Base-by-base conservation (phyloP, 2,329 filamentous ascomycete species). In the Neoascochyta sp. region DNA sequence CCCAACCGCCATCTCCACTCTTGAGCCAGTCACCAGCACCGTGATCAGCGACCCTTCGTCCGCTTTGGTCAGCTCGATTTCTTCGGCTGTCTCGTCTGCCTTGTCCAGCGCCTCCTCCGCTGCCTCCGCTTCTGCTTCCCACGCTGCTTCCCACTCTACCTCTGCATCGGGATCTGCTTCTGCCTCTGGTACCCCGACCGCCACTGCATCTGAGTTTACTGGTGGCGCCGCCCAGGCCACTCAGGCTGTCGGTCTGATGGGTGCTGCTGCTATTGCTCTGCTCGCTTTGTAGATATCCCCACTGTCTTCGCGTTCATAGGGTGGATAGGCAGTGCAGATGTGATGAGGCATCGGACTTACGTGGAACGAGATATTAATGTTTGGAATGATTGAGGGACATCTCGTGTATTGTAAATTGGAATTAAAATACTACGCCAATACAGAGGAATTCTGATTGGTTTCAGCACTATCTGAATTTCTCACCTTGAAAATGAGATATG, bases 261-360 rank as follows among this genome's bases (percentile, higher is more conserved):
- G 55, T 39, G 57, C 55, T 33, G 59, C 57, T 27, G 57, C 54
- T 16, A 29, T 62, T 32, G 59, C 57, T 32, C 39, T 62, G 41
- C 36, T 62, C 22, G 58, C 52, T 34, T 53, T 62, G 55, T 62
- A 62, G 42, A 51, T 36, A 29, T 13, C 16, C 11, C n/a, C n/a
- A n/a, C n/a, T n/a, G n/a, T n/a, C n/a, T n/a, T n/a, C n/a, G n/a
- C n/a, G n/a, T n/a, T n/a, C n/a, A n/a, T n/a, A n/a, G n/a, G n/a
- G n/a, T n/a, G n/a, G n/a, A n/a, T n/a, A n/a, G n/a, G n/a, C n/a
- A n/a, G n/a, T n/a, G n/a, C n/a, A n/a, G n/a, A n/a, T n/a, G n/a
- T n/a, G n/a, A n/a, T n/a, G n/a, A n/a, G n/a, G n/a, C n/a, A n/a
- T n/a, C n/a, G n/a, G n/a, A n/a, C n/a, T n/a, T n/a, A n/a, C n/a